A percentile compares a stretch with the other conserved stretches of the same genome.
phyloP scores from a whole-genome alignment of 2,329 filamentous ascomycete species.

The Xylariales sp. region DNA sequence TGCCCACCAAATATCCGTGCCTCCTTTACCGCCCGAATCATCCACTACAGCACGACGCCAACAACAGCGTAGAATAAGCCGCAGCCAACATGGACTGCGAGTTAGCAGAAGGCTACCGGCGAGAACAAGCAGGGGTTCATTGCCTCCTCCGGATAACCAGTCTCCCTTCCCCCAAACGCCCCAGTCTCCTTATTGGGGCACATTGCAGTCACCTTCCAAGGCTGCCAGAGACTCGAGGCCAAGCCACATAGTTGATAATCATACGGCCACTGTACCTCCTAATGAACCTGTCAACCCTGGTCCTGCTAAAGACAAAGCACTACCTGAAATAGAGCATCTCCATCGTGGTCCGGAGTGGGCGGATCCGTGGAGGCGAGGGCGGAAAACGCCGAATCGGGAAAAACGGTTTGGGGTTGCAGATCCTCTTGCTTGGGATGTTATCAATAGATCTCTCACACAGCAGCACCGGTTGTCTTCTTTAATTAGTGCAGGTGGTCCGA shows the following conservation, averaged over 20 bases:
- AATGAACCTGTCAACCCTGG: conserved; percentile 3
- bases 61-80: conserved; percentile 53
- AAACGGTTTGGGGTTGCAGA: conserved; percentile 52
- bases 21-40: conserved; percentile 47
- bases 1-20: conserved; percentile 50
- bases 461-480: conserved; percentile 57
- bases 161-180: conserved; percentile 45
- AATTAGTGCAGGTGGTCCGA: conserved; percentile 40
- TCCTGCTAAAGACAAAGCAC: conserved; percentile 2
- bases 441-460: conserved; percentile 59
- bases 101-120: conserved; percentile 50
- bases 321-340: not conserved
- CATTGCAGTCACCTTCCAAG: conserved; percentile 40
- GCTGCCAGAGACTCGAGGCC: conserved; percentile 22
- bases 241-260: not conserved
- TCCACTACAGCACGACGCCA: conserved; percentile 48
- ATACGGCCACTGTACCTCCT: not conserved
- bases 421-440: conserved; percentile 57
- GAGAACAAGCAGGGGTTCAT: conserved; percentile 37
- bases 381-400: conserved; percentile 39
- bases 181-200: conserved; percentile 46
- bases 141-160: conserved; percentile 32
- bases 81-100: conserved; percentile 50
- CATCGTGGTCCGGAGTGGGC: conserved; percentile 10
- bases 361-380: conserved; percentile 28